Evolutionary conservation across 768 basidiomycete genomes (phyloP), one percentile per base, ranked within the genome.

Genomic region (Boletus rufocinnamomeus): DNA sequence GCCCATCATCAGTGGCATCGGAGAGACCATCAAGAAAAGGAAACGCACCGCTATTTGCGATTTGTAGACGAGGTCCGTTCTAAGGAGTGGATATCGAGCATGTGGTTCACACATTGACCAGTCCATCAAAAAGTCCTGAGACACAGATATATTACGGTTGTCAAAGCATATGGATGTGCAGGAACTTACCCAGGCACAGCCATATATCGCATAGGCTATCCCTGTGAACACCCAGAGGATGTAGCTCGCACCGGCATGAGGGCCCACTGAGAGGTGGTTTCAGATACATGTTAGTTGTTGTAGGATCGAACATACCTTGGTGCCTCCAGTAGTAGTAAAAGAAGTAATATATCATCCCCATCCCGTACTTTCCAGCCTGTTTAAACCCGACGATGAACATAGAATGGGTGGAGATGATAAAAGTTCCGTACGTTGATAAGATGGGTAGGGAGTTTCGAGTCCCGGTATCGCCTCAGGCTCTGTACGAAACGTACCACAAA

Each of bases 121-220:
- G 71, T 98, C 95, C 85, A 96, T 91, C n/a, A 91, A 69, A 34
- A 94, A 74, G 68, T 96, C 93, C 93, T 91, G 62, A 41, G 38
- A 43, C 37, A n/a, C 35, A 55, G 5, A 8, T n/a, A 27, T 34
- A 38, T 45, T 11, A 45, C 8, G 30, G 23, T 3, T 9, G 3
- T 48, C 17, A 3, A 30, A 25, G 9, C 7, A 10, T 27, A 19
- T 1, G 6, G 19, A 45, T 4, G 38, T 17, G 13, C 16, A 7
- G 34, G 27, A 30, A 67, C 84, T 50, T 66, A 93, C 93, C 94
- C 96, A 98, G 35, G 84, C 69, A 40, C 82, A 80, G 4, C 86
- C 84, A 70, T 96, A 99, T 6, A 81, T 58, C 0, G 93, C 80
- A 64, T 85, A 87, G 32, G 82, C 66, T 9, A 80, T 78, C 11